Evolutionary conservation across 2,329 filamentous ascomycete genomes (phyloP).

Genomic region (Phoma sp.): DNA sequence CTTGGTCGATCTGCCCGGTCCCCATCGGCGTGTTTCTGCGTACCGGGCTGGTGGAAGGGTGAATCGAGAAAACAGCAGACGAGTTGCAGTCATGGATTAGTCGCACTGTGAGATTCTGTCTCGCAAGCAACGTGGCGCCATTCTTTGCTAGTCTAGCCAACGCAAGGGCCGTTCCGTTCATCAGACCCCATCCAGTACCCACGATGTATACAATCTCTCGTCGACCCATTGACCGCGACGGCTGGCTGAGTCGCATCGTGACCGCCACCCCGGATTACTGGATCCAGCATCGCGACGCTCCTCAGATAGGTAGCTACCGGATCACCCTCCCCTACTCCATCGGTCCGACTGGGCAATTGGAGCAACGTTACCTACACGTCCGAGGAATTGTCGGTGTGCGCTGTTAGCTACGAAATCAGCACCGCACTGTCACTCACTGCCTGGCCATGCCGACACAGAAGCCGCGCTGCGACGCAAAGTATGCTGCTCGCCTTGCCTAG

Average conservation of each 20-base stretch:
- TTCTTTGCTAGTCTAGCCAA: conserved; percentile 1
- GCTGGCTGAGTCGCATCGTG: background rate
- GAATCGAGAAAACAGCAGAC: background rate
- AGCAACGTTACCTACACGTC: conserved; percentile 15
- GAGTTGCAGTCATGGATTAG: background rate
- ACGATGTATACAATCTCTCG: background rate
- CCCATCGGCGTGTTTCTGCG: background rate
- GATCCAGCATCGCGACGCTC: background rate
- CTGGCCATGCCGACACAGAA: too few relatives aligned
- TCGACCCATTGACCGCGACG: background rate
- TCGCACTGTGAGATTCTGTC: background rate
- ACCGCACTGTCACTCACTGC: background rate
- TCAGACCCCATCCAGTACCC: background rate
- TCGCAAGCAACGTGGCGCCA: conserved; percentile 5
- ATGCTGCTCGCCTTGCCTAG: background rate
- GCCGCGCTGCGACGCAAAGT: background rate
- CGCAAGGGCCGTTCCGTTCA: conserved; percentile 18
- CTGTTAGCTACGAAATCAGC: background rate
- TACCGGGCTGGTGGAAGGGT: conserved; percentile 10
- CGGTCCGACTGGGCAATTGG: conserved; percentile 8
- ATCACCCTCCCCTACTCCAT: background rate
- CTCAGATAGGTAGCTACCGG: background rate
- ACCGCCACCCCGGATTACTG: background rate
- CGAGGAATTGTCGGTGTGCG: conserved; percentile 13
- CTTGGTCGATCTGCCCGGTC: background rate